phyloP scores from a whole-genome alignment of 371 early-diverging fungal genomes.

The Syncephalis plumigaleata region DNA sequence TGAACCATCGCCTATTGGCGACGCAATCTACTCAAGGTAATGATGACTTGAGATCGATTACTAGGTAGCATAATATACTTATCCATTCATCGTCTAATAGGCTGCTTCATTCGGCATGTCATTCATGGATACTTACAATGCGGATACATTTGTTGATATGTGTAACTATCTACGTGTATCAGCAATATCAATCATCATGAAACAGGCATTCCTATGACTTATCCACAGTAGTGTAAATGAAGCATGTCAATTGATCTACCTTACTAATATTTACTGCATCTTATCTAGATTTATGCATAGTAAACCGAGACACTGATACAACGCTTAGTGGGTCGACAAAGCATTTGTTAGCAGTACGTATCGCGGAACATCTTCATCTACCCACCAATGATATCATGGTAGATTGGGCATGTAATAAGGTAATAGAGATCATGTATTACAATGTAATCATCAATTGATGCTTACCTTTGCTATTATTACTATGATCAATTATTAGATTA shows the following conservation, averaged over 20 bases:
- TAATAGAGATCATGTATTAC: constrained; percentile 7
- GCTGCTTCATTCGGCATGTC: constrained; percentile 93
- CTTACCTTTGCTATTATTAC: too few relatives aligned
- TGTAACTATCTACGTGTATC: constrained; percentile 69
- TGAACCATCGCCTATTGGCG: constrained; percentile 64
- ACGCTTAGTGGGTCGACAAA: constrained; percentile 65
- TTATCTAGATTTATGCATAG: constrained; percentile 44
- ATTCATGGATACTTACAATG: constrained; percentile 68
- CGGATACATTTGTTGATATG: constrained; percentile 75
- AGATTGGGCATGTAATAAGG: constrained; percentile 93
- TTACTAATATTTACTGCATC: neutral
- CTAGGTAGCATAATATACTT: too few relatives aligned
- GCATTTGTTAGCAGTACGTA: constrained; percentile 67
- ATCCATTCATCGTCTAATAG: constrained; percentile 10
- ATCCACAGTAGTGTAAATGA: constrained; percentile 65
- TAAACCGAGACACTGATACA: constrained; percentile 61
- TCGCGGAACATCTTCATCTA: constrained; percentile 69
- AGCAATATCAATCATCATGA: constrained; percentile 63
- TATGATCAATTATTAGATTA: constrained; percentile 39
- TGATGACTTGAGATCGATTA: neutral
- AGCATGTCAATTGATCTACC: too few relatives aligned
- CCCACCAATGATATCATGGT: constrained; percentile 67
- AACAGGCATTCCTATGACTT: constrained; percentile 80
- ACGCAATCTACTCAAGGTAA: constrained; percentile 49
- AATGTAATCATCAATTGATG: neutral